Evolutionary conservation across 164 flowering plant genomes (phyloP), one percentile per base, ranked within the genome.

Genomic region (Santalum album): DNA sequence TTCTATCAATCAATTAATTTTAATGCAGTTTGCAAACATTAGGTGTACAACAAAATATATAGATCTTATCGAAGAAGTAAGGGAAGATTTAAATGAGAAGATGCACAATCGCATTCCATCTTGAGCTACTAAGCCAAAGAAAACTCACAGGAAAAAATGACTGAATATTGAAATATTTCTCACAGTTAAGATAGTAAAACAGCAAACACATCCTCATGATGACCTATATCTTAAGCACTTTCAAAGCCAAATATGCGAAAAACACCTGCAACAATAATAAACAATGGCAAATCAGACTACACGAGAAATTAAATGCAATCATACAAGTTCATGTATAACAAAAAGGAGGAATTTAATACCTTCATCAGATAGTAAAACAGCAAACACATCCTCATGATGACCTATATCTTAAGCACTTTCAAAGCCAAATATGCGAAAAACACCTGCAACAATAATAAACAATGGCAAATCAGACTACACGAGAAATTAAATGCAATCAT

Each of bases 211-310:
- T n/a, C n/a, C n/a, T n/a, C n/a, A n/a, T n/a, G n/a, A n/a, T n/a
- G n/a, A n/a, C n/a, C n/a, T n/a, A n/a, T n/a, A 39, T 26, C 19
- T 6, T 64, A 87, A 17, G 84, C 69, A 60, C 80, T 83, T 48
- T 86, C 90, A 64, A 88, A 88, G 46, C 98, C 98, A 70, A 79
- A 82, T 65, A 90, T 79, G 19, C 95, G 78, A 43, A 88, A 91
- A 38, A 86, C 86, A 68, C 95, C 96, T 91, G 86, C 73, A 62
- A 63, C 9, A 44, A 36, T 18, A 49, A 36, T 15, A 18, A 43
- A 6, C 12, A 7, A 49, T 12, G 25, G 25, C 10, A 2, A 12
- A 29, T 15, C 15, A 1, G 19, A 42, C 19, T n/a, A 26, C 5
- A 25, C 11, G 16, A 15, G 12, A 25, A 50, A 27, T 26, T 39